These are phyloP conservation scores for Aspergillus tanneri DNA, from an alignment of 2,329 filamentous ascomycete species.

Conservation along the genomic window DNA sequence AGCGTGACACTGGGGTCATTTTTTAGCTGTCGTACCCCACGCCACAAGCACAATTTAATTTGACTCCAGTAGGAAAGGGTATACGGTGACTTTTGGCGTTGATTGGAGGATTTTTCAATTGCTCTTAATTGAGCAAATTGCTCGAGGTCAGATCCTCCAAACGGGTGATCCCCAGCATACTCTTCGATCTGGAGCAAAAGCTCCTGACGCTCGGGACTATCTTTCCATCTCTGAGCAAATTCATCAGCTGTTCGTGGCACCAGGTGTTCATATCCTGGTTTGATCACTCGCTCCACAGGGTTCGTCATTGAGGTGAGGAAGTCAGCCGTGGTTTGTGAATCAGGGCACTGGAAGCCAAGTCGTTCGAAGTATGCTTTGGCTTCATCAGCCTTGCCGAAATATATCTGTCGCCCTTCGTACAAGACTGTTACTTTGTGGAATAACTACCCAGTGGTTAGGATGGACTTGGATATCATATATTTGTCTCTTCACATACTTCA, in stretches of 20 bases:
- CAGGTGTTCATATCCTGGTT: constrained; percentile 57
- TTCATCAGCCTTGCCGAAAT: constrained; percentile 60
- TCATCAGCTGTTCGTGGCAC: constrained; percentile 68
- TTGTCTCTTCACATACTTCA: constrained; percentile 7
- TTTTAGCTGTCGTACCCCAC: constrained; percentile 70
- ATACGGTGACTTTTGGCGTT: constrained; percentile 70
- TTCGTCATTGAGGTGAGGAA: constrained; percentile 68
- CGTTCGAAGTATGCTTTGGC: constrained; percentile 65
- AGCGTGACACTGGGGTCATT: constrained; percentile 72
- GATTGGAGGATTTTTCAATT: constrained; percentile 38
- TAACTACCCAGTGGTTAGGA: constrained; percentile 23
- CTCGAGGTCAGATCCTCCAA: constrained; percentile 28
- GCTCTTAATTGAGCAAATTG: constrained; percentile 35
- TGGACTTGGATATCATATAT: background rate
- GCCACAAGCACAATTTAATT: constrained; percentile 71
- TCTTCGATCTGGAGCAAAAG: constrained; percentile 40
- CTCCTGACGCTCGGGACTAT: constrained; percentile 45
- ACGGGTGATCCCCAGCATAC: constrained; percentile 30
- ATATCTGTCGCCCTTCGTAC: constrained; percentile 71
- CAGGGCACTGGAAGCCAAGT: constrained; percentile 65
- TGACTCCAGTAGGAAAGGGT: constrained; percentile 75
- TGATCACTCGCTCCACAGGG: constrained; percentile 55
- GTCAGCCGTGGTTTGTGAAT: constrained; percentile 65
- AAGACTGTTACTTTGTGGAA: constrained; percentile 70
- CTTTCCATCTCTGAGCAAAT: constrained; percentile 57